Percentiles rank a stretch among this genome's conserved stretches.
These are phyloP conservation scores for Starmerella powellii DNA, from an alignment of 805 yeast species.

Conservation along the genomic window DNA sequence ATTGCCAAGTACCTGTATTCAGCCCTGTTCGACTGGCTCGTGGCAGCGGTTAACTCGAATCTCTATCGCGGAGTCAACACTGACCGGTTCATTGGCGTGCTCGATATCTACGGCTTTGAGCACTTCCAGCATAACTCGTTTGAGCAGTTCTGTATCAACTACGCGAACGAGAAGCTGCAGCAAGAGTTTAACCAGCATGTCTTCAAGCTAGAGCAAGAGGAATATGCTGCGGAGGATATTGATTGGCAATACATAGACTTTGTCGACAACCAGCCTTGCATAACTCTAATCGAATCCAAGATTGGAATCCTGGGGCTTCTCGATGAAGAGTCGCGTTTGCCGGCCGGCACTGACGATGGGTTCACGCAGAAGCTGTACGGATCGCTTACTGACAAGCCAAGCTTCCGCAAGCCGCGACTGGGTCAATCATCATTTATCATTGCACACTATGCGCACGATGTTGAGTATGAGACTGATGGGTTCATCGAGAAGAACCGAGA, in stretches of 20 bases:
- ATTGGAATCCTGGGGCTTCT: slow-evolving; percentile 76
- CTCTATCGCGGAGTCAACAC: slow-evolving; percentile 44
- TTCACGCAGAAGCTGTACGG: slow-evolving; percentile 87
- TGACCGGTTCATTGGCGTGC: slow-evolving; percentile 81
- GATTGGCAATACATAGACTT: slow-evolving; percentile 96
- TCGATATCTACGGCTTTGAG: slow-evolving; percentile 96
- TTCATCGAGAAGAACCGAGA: slow-evolving; percentile 95
- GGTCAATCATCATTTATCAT: slow-evolving; percentile 86
- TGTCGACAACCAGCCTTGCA: slow-evolving; percentile 94
- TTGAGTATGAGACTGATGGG: slow-evolving; percentile 81
- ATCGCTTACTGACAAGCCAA: slow-evolving; percentile 67
- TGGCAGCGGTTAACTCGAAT: slow-evolving; percentile 66
- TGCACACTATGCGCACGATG: slow-evolving; percentile 90
- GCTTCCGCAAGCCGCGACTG: slow-evolving; percentile 85
- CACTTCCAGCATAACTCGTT: slow-evolving; percentile 89
- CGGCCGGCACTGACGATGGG: slow-evolving; percentile 83
- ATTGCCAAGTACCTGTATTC: slow-evolving; percentile 90
- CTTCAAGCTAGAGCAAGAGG: slow-evolving; percentile 93
- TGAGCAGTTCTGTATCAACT: slow-evolving; percentile 94
- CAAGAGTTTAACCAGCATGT: slow-evolving; percentile 97
- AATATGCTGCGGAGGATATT: slow-evolving; percentile 79
- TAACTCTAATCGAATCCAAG: slow-evolving; percentile 76
- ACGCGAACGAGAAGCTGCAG: slow-evolving; percentile 92
- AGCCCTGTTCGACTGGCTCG: slow-evolving; percentile 91
- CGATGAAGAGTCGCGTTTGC: slow-evolving; percentile 91